Conservation (phyloP, 192 early-diverging fungal genomes). For the Radiomyces spectabilis region DNA sequence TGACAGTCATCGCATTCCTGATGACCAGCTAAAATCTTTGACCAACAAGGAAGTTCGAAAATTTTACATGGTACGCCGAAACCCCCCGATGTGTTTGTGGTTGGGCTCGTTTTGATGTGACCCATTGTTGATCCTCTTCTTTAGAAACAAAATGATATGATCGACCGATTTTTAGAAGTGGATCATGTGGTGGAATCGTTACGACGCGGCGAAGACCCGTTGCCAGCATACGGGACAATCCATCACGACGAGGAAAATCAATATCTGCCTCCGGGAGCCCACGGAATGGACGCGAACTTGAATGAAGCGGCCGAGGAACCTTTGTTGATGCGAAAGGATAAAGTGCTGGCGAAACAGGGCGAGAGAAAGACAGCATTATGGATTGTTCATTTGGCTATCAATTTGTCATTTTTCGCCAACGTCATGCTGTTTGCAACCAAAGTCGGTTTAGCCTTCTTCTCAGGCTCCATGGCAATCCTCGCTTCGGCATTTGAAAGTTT, state of each 20-base stretch:
- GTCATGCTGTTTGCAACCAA: slow-evolving; percentile 57
- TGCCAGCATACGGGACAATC: background rate
- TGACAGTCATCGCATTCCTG: background rate
- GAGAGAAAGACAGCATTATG: slow-evolving; percentile 9
- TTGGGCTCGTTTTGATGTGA: too few relatives aligned
- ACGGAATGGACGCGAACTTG: too few relatives aligned
- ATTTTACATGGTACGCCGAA: background rate
- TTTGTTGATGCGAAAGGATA: too few relatives aligned
- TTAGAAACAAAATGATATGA: slow-evolving; percentile 33
- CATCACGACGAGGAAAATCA: slow-evolving; percentile 3
- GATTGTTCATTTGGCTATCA: slow-evolving; percentile 59
- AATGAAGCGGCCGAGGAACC: too few relatives aligned
- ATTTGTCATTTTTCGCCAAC: slow-evolving; percentile 57
- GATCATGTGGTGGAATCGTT: slow-evolving; percentile 25
- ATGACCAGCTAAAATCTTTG: background rate
- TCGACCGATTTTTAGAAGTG: slow-evolving; percentile 24
- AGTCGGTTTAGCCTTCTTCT: slow-evolving; percentile 49
- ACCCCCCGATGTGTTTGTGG: too few relatives aligned
- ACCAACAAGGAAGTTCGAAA: background rate
- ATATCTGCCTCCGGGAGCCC: too few relatives aligned
- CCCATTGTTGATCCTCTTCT: too few relatives aligned
- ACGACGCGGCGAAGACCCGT: slow-evolving; percentile 10
- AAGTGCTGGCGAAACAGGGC: too few relatives aligned
- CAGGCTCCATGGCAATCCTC: slow-evolving; percentile 61
- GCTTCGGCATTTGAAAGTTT: slow-evolving; percentile 66